A percentile compares a stretch with the other conserved stretches of the same genome.
These are phyloP conservation scores for Protomyces inundatus DNA, from an alignment of 1,139 yeast genomes.

Conservation along the genomic window DNA sequence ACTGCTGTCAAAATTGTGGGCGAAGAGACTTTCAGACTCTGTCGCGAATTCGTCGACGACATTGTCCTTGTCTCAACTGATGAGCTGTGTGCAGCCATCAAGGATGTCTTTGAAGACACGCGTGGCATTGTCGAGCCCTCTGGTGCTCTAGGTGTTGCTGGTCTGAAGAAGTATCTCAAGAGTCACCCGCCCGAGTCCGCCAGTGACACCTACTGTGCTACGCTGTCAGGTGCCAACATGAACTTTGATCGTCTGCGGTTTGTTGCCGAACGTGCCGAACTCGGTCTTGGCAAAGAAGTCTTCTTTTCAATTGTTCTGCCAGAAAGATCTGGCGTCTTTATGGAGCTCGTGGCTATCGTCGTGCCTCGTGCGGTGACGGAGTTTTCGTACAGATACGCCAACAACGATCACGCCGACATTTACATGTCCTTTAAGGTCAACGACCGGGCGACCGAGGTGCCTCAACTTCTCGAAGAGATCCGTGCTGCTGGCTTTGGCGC, in stretches of 20 bases:
- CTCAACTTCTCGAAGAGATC: slow-evolving; percentile 30
- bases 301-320: slow-evolving; percentile 87
- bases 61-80: slow-evolving; percentile 83
- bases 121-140: slow-evolving; percentile 93
- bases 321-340: slow-evolving; percentile 85
- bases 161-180: slow-evolving; percentile 73
- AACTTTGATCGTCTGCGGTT: slow-evolving; percentile 92
- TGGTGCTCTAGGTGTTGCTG: slow-evolving; percentile 95
- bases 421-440: slow-evolving; percentile 81
- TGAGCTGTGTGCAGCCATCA: slow-evolving; percentile 95
- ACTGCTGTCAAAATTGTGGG: slow-evolving; percentile 94
- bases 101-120: slow-evolving; percentile 93
- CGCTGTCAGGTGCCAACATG: slow-evolving; percentile 95
- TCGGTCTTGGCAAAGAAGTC: slow-evolving; percentile 96
- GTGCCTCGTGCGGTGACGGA: slow-evolving; percentile 89
- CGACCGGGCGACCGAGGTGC: slow-evolving; percentile 58
- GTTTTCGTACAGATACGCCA: slow-evolving; percentile 74
- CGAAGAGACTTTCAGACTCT: slow-evolving; percentile 80
- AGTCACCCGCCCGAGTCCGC: slow-evolving; percentile 51
- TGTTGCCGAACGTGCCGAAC: slow-evolving; percentile 95
- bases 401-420: slow-evolving; percentile 58
- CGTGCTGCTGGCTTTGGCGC: slow-evolving; percentile 40
- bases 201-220: slow-evolving; percentile 62
- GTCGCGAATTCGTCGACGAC: slow-evolving; percentile 76
- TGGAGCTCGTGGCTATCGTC: slow-evolving; percentile 63